These are phyloP conservation scores for Pseudomonodictys pantanalensis DNA, from an alignment of 495 filamentous ascomycete species.

Conservation along the genomic window DNA sequence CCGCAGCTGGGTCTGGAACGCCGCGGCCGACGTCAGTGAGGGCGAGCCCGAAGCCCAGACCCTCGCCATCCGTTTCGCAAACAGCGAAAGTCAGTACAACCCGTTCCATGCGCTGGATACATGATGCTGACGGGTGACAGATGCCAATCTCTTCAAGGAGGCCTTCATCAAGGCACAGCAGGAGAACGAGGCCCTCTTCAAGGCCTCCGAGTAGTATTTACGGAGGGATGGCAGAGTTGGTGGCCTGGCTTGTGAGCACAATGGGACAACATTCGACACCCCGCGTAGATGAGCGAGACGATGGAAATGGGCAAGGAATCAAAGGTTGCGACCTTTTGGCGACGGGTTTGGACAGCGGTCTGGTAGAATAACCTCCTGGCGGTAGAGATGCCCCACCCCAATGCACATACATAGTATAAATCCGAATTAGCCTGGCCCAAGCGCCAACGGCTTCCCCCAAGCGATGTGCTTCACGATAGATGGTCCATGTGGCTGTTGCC, in stretches of 20 bases:
- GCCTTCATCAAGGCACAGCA: constrained; percentile 97
- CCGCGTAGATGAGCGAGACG: too few relatives aligned
- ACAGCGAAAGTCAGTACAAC: constrained; percentile 83
- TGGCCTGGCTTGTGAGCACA: too few relatives aligned
- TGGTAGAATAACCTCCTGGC: background rate
- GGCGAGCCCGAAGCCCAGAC: constrained; percentile 96
- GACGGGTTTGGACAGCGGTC: constrained; percentile 2
- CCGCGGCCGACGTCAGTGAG: constrained; percentile 94
- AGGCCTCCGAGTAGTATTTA: constrained; percentile 15
- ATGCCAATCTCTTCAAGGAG: constrained; percentile 97
- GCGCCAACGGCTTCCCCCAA: constrained; percentile 13
- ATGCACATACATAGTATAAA: constrained; percentile 35
- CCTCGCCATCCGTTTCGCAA: constrained; percentile 95
- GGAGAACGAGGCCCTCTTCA: constrained; percentile 87
- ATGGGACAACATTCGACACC: too few relatives aligned
- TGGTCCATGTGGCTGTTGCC: too few relatives aligned
- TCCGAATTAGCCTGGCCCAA: constrained; percentile 9
- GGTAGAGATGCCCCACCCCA: constrained; percentile 20
- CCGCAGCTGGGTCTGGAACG: constrained; percentile 99
- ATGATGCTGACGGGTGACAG: constrained; percentile 45
- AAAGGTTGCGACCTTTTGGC: too few relatives aligned
- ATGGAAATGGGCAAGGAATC: background rate
- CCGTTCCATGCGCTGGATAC: constrained; percentile 4
- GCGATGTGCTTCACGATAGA: too few relatives aligned
- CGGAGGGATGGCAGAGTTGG: background rate